Evolutionary conservation across 2,329 filamentous ascomycete species (phyloP).

Genomic region (Fusarium begoniae): DNA sequence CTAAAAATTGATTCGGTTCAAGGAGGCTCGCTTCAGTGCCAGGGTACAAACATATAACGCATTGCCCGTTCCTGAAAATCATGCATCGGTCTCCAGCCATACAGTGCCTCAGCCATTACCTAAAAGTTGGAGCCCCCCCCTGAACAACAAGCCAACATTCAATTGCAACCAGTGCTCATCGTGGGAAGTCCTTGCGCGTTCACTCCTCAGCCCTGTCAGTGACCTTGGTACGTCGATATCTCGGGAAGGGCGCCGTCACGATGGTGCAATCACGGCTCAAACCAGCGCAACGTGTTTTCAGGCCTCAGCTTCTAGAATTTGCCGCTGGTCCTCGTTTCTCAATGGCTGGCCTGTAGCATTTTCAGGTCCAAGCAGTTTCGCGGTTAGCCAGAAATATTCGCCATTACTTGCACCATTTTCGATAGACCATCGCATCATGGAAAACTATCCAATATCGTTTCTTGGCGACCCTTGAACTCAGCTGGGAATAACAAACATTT

Average conservation of each 20-base stretch:
- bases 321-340: slow-evolving; percentile 1
- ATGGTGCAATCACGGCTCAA: slow-evolving; percentile 36
- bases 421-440: slow-evolving; percentile 6
- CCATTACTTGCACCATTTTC: slow-evolving; percentile 26
- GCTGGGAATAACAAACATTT: slow-evolving; percentile 2
- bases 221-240: slow-evolving; percentile 15
- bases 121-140: slow-evolving; percentile 18
- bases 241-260: slow-evolving; percentile 1
- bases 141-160: not conserved
- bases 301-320: not conserved
- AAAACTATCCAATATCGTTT: not conserved
- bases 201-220: slow-evolving; percentile 24
- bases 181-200: slow-evolving; percentile 15
- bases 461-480: slow-evolving; percentile 22
- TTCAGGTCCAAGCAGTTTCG: not conserved
- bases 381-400: not conserved
- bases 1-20: slow-evolving; percentile 2
- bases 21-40: slow-evolving; percentile 9
- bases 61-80: slow-evolving; percentile 38
- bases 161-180: not conserved
- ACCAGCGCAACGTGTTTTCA: slow-evolving; percentile 34
- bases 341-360: not conserved
- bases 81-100: slow-evolving; percentile 20
- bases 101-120: slow-evolving; percentile 27
- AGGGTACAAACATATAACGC: slow-evolving; percentile 28